Base-by-base conservation (phyloP, 2,329 filamentous ascomycete genomes). In the Neonectria hederae region DNA sequence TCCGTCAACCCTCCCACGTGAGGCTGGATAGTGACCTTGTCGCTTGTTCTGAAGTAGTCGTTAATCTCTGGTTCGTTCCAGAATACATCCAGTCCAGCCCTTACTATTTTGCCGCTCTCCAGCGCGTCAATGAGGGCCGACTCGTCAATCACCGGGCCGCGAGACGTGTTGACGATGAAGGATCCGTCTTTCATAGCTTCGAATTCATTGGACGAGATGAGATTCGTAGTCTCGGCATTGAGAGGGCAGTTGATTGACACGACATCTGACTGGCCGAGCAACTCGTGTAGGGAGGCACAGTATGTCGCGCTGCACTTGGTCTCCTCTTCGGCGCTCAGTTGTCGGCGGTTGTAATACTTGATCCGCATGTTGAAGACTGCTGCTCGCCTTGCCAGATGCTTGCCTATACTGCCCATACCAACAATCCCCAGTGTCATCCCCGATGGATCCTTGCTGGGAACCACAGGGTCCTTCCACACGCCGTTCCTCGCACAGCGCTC, bases 1-100 rank as follows among this genome's bases (percentile, higher is more conserved):
- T 83, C 79, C 0, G 82, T 84, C 65, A 81, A 59, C 0, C 81
- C 81, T 0, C 79, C 83, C 46, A 83, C 66, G 66, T 84, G 82
- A 9, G 83, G 82, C 68, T 83, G 81, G 1, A 83, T 56, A 4
- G 81, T 71, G 2, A 82, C 78, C 59, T 78, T 79, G 24, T 83
- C 79, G 54, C 78, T 80, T 6, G 69, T 74, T 22, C 68, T 56
- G 40, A 84, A 83, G 49, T 79, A 82, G 0, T 76, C 75, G 32
- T 81, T 75, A 14, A 82, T 73, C 6, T 73, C 72, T 0, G 83
- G 83, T 65, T 86, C 84, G 19, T 82, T 75, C 53, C 62, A 62
- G 42, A 84, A 82, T 1, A 84, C 83, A 65, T 86, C 84, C 40
- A 87, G 62, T 0, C 84, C 85, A 1, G 82, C 83, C 5, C 81